These are phyloP conservation scores for Vinca minor DNA, from an alignment of 257 asterid genomes.

Conservation along the genomic window DNA sequence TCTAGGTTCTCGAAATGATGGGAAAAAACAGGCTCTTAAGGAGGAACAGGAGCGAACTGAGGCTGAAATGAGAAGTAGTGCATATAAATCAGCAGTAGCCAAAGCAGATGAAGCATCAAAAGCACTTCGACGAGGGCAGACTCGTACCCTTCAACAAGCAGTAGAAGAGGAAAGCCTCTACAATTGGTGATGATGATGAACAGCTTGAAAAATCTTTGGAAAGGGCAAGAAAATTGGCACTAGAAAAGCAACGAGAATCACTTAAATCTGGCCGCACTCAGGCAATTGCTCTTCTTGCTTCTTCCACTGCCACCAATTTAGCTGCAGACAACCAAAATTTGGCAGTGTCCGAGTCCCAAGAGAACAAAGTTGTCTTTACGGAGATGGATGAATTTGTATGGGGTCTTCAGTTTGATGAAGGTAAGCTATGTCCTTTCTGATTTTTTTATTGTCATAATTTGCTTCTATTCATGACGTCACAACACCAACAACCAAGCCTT, in stretches of 20 bases:
- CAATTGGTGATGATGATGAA: conserved; percentile 80
- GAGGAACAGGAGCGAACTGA: conserved; percentile 74
- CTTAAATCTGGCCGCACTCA: conserved; percentile 42
- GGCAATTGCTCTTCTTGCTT: conserved; percentile 41
- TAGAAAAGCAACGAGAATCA: conserved; percentile 50
- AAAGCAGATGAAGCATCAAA: conserved; percentile 92
- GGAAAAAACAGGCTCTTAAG: conserved; percentile 55
- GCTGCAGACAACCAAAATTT: conserved; percentile 31
- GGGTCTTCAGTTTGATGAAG: conserved; percentile 95
- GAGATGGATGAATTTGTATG: conserved; percentile 99
- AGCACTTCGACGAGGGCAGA: conserved; percentile 59
- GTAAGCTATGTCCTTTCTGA: conserved; percentile 22
- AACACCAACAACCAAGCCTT: no score
- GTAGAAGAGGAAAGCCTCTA: conserved; percentile 58
- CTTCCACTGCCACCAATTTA: conserved; percentile 38
- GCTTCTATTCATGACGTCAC: background rate
- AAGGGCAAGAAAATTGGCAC: conserved; percentile 78
- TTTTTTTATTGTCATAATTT: background rate
- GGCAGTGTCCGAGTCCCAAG: conserved; percentile 51
- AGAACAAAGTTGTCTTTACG: conserved; percentile 76
- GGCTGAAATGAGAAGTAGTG: conserved; percentile 66
- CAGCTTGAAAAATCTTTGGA: conserved; percentile 82
- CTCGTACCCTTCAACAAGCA: conserved; percentile 26
- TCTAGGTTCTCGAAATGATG: conserved; percentile 77
- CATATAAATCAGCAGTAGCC: conserved; percentile 67